Conservation (phyloP, 257 asterid species). For the Gardenia jasminoides region DNA sequence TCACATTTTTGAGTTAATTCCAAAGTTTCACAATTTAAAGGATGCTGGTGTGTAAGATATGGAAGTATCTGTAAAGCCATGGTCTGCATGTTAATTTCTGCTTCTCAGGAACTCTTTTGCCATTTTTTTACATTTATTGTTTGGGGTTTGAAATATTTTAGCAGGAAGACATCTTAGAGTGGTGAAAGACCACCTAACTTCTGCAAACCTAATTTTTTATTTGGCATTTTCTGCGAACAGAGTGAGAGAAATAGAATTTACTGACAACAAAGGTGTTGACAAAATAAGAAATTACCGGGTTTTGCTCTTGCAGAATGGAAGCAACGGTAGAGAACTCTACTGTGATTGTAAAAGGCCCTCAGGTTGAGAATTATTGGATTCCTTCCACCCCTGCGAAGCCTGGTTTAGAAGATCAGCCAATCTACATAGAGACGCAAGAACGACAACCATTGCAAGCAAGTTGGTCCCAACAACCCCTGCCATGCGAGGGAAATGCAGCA, state of each 20-base stretch:
- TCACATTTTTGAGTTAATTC: background rate
- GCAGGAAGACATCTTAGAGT: background rate
- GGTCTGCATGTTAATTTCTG: slow-evolving; percentile 19
- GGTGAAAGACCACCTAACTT: background rate
- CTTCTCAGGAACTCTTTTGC: background rate
- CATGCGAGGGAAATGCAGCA: background rate
- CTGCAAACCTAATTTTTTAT: background rate
- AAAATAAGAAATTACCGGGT: slow-evolving; percentile 37
- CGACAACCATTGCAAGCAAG: slow-evolving; percentile 16
- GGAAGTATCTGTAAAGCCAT: background rate
- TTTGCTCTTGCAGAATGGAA: slow-evolving; percentile 44
- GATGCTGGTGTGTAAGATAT: slow-evolving; percentile 4
- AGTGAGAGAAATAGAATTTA: slow-evolving; percentile 4
- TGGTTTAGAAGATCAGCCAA: slow-evolving; percentile 31
- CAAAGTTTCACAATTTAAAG: background rate
- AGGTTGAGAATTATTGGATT: slow-evolving; percentile 47
- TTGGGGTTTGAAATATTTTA: background rate
- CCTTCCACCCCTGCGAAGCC: slow-evolving; percentile 70
- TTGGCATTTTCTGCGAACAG: background rate
- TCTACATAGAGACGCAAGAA: slow-evolving; percentile 35
- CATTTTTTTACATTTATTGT: too few species aligned
- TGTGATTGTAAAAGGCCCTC: slow-evolving; percentile 26
- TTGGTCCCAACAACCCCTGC: slow-evolving; percentile 21
- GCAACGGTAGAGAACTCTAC: slow-evolving; percentile 31
- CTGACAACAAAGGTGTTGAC: slow-evolving; percentile 10